Conservation (phyloP, 352 stramenopile species). For the Phytophthora constricta region DNA sequence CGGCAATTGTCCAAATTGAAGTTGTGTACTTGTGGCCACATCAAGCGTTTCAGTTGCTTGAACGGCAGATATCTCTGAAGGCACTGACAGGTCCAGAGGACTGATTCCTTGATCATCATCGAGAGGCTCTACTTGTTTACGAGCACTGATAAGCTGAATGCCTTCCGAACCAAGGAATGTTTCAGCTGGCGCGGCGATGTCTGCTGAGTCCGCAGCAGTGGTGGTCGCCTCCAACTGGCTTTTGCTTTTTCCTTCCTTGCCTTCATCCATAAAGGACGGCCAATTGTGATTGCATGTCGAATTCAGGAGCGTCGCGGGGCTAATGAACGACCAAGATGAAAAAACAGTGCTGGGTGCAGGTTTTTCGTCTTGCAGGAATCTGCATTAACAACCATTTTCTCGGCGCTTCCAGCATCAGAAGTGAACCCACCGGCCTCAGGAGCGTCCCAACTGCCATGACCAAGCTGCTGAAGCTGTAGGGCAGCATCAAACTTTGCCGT, state of each 20-base stretch:
- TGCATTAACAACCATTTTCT: slow-evolving; percentile 21
- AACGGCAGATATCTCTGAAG: slow-evolving; percentile 13
- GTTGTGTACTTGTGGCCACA: neutral
- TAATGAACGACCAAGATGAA: slow-evolving; percentile 84
- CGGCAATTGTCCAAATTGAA: slow-evolving; percentile 12
- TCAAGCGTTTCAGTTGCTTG: neutral
- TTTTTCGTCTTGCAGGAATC: slow-evolving; percentile 59
- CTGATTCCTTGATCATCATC: neutral
- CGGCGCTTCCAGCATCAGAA: neutral
- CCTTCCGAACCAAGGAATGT: neutral
- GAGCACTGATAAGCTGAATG: neutral
- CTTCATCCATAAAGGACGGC: slow-evolving; percentile 73
- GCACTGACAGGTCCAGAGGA: slow-evolving; percentile 7
- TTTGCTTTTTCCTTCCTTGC: slow-evolving; percentile 37
- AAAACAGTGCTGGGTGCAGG: slow-evolving; percentile 83
- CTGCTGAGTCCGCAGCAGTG: neutral
- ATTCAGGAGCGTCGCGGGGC: slow-evolving; percentile 60
- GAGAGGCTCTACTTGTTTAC: too few species aligned
- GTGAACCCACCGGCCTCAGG: slow-evolving; percentile 1
- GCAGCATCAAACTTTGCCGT: slow-evolving; percentile 34
- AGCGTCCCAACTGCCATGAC: slow-evolving; percentile 15
- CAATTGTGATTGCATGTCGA: slow-evolving; percentile 87
- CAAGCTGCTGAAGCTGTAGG: slow-evolving; percentile 34
- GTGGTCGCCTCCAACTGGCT: slow-evolving; percentile 7
- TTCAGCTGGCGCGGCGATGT: neutral